Percentiles rank a stretch among this genome's conserved stretches.
phyloP scores from a whole-genome alignment of 2,329 filamentous ascomycete species.

The Fonsecaea erecta region DNA sequence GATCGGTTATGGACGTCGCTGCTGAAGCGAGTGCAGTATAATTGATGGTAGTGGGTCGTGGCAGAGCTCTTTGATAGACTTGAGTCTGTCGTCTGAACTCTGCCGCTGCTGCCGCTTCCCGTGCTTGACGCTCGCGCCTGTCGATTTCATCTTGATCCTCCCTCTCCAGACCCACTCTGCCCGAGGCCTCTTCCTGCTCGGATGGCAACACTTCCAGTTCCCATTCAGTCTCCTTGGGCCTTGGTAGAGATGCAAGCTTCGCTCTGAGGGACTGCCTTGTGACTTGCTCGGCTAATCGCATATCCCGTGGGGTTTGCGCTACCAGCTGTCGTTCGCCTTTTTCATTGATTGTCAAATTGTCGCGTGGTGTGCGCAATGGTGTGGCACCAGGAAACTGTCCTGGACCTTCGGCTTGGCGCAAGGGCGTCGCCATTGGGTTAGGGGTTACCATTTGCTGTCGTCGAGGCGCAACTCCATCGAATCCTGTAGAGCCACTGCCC shows the following conservation, averaged over 20 bases:
- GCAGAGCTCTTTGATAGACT: constrained; percentile 84
- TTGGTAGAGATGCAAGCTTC: constrained; percentile 77
- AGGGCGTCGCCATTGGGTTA: constrained; percentile 91
- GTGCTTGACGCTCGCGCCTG: constrained; percentile 64
- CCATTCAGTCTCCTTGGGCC: constrained; percentile 91
- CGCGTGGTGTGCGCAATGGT: constrained; percentile 83
- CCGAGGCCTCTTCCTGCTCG: constrained; percentile 71
- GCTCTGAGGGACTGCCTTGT: constrained; percentile 68
- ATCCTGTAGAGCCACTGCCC: constrained; percentile 80
- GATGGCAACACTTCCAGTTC: constrained; percentile 84
- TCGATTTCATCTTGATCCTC: constrained; percentile 77
- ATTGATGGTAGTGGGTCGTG: constrained; percentile 75
- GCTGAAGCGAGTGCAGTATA: constrained; percentile 68
- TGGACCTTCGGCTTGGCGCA: constrained; percentile 66
- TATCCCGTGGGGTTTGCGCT: constrained; percentile 75
- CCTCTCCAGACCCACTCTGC: constrained; percentile 38
- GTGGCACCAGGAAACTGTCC: constrained; percentile 76
- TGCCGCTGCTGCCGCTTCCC: constrained; percentile 66
- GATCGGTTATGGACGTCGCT: constrained; percentile 65
- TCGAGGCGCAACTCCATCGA: constrained; percentile 80
- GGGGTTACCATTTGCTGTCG: constrained; percentile 85
- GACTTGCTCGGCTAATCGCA: constrained; percentile 71
- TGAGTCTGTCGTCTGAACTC: constrained; percentile 86
- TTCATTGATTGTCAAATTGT: constrained; percentile 83
- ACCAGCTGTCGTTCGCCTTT: constrained; percentile 69